Evolutionary conservation across 1,284 basidiomycete genomes (phyloP).

Genomic region (Phaffia rhodozyma): DNA sequence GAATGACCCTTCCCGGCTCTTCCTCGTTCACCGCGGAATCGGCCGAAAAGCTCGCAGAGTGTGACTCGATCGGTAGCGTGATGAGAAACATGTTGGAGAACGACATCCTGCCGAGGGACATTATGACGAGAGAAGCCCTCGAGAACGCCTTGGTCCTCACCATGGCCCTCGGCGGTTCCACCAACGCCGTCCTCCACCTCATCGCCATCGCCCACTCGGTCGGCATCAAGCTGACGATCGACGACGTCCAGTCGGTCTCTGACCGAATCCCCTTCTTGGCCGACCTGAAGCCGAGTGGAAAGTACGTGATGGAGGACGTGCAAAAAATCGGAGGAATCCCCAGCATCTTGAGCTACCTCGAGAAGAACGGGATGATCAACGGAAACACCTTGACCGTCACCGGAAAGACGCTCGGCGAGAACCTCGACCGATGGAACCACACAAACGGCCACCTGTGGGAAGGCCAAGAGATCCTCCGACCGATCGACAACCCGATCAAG

Average conservation of each 20-base stretch:
- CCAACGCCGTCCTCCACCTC: slow-evolving; percentile 84
- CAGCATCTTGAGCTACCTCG: slow-evolving; percentile 54
- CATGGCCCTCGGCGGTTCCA: slow-evolving; percentile 89
- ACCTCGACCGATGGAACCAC: slow-evolving; percentile 58
- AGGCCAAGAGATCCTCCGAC: slow-evolving; percentile 69
- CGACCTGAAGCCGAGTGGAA: slow-evolving; percentile 87
- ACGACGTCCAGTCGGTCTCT: slow-evolving; percentile 83
- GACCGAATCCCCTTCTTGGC: slow-evolving; percentile 87
- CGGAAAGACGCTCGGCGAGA: slow-evolving; percentile 84
- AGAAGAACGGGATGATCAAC: slow-evolving; percentile 77
- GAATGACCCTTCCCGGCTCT: slow-evolving; percentile 93
- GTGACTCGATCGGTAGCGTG: slow-evolving; percentile 59
- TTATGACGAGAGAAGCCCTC: slow-evolving; percentile 90
- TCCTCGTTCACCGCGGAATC: slow-evolving; percentile 90
- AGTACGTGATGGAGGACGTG: slow-evolving; percentile 94
- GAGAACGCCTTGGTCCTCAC: slow-evolving; percentile 94
- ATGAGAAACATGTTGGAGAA: slow-evolving; percentile 80
- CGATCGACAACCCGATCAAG: slow-evolving; percentile 76
- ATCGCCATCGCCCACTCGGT: slow-evolving; percentile 88
- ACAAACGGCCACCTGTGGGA: slow-evolving; percentile 60
- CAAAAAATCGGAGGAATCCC: slow-evolving; percentile 86
- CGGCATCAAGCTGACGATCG: slow-evolving; percentile 73
- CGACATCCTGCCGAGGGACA: slow-evolving; percentile 85
- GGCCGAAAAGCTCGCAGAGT: slow-evolving; percentile 63
- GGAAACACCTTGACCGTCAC: slow-evolving; percentile 86